Evolutionary conservation across 2,329 filamentous ascomycete genomes (phyloP).

Genomic region (Cytospora chrysosperma): DNA sequence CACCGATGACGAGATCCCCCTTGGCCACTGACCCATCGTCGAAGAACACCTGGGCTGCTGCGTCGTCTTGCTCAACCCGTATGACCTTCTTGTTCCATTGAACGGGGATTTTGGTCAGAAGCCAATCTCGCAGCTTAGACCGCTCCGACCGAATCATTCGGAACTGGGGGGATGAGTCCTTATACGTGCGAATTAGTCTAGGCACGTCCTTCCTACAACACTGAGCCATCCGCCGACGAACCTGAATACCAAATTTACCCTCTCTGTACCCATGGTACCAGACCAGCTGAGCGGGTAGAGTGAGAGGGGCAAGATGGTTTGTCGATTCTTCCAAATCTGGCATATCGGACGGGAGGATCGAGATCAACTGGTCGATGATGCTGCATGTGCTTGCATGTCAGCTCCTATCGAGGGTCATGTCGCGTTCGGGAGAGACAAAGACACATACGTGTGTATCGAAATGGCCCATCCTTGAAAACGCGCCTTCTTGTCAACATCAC

Average conservation of each 20-base stretch:
- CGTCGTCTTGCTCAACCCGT: slow-evolving; percentile 24
- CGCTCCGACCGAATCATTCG: slow-evolving; percentile 29
- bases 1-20: slow-evolving; percentile 32
- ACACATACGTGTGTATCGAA: slow-evolving; percentile 25
- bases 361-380: slow-evolving; percentile 20
- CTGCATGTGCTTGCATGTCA: slow-evolving; percentile 8
- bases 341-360: slow-evolving; percentile 23
- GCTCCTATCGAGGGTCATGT: not conserved
- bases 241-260: too few species aligned
- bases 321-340: slow-evolving; percentile 24
- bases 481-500: slow-evolving; percentile 15
- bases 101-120: slow-evolving; percentile 29
- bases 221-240: too few species aligned
- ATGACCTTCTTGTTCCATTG: slow-evolving; percentile 29
- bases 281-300: too few species aligned
- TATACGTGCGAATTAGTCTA: not conserved
- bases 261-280: too few species aligned
- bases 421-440: not conserved
- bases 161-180: slow-evolving; percentile 12
- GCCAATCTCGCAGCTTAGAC: slow-evolving; percentile 29
- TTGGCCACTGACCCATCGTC: slow-evolving; percentile 28
- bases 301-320: slow-evolving; percentile 23
- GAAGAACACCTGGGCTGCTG: slow-evolving; percentile 27
- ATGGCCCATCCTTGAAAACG: slow-evolving; percentile 26
- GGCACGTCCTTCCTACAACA: too few species aligned